phyloP scores from a whole-genome alignment of 1,284 basidiomycete species.

The Melampsora americana region DNA sequence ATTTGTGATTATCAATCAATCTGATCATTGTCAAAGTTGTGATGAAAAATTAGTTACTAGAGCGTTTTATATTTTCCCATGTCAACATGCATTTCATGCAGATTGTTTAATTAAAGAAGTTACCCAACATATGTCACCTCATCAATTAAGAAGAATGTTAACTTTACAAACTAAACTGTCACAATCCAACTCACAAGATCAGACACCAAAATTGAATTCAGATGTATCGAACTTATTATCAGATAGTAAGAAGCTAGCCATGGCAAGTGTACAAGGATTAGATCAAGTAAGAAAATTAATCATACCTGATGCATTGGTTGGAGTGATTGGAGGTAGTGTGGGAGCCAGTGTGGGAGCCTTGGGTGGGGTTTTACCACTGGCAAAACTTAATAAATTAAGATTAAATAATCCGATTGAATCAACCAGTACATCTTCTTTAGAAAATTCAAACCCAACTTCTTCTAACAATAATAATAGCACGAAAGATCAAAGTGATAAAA shows the following conservation, averaged over 20 bases:
- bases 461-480: not conserved
- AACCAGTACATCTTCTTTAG: conserved; percentile 45
- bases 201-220: not conserved
- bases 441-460: conserved; percentile 51
- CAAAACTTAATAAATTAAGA: conserved; percentile 64
- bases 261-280: conserved; percentile 63
- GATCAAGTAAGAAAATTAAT: conserved; percentile 85
- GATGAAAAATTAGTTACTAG: conserved; percentile 70
- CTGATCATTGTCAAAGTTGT: conserved; percentile 82
- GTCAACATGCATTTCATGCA: conserved; percentile 72
- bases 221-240: conserved; percentile 60
- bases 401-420: conserved; percentile 57
- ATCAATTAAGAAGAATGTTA: conserved; percentile 75
- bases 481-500: not conserved
- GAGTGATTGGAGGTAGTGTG: conserved; percentile 54
- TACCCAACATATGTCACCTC: conserved; percentile 79
- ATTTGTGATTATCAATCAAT: conserved; percentile 87
- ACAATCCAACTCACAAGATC: conserved; percentile 8
- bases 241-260: conserved; percentile 69
- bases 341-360: conserved; percentile 45
- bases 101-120: conserved; percentile 62
- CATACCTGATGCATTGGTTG: conserved; percentile 75
- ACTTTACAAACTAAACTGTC: conserved; percentile 73
- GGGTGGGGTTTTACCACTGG: conserved; percentile 60
- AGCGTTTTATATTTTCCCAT: conserved; percentile 98